Evolutionary conservation across 2,329 filamentous ascomycete genomes (phyloP), one percentile per base, ranked within the genome.

Genomic region (Claviceps arundinis): DNA sequence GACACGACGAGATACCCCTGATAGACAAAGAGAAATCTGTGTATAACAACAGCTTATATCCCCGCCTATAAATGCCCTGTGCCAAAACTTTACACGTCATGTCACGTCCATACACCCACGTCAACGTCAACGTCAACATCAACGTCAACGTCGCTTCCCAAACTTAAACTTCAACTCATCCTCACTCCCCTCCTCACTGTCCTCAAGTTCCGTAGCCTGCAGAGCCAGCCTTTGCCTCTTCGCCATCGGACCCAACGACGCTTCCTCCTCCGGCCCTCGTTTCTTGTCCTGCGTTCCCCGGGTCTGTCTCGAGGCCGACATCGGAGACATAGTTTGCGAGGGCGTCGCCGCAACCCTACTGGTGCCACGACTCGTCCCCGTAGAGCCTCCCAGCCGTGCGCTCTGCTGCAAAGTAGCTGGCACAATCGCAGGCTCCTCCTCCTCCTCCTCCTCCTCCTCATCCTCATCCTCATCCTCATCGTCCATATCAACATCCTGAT

Each of bases 101-200:
- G 30, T 11, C 30, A 34, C 30, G 30, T 1, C 30, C 4, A 11
- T 34, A 34, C 30, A 34, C 30, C 26, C 8, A 14, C 9, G 19
- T 7, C 24, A 9, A 37, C 14, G 16, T 45, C 61, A 74, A 59
- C 69, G 69, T 7, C 24, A 9, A 37, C 14, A 11, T 45, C 61
- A 74, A 59, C 69, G 69, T 45, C 61, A 74, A 59, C 69, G 69
- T 59, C 76, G 68, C 30, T 71, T 73, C 34, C 75, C 72, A 60
- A 81, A 81, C 51, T 71, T 70, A 59, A 81, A 81, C 57, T 73
- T 73, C 49, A 78, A 68, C 58, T 74, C 77, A 53, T 80, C 77
- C 45, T 80, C 77, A 55, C 75, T 78, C 37, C 75, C 78, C 37
- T 79, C 69, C 13, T 71, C 73, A 45, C 67, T 70, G 52, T 71